Conservation (phyloP, 768 basidiomycete species). For the Termitomyces eurrhizus region DNA sequence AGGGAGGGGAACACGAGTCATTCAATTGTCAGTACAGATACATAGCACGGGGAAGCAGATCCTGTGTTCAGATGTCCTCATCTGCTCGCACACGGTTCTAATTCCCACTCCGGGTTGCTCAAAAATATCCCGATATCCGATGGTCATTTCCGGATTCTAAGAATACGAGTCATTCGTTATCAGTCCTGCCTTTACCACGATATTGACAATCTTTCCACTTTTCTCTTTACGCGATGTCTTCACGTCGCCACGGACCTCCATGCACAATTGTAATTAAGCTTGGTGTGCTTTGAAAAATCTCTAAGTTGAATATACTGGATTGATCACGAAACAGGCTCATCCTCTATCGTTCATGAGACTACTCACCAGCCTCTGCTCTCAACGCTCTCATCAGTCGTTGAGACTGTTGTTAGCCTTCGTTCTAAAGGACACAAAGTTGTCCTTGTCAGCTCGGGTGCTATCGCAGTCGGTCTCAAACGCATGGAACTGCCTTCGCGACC, state of each 20-base stretch:
- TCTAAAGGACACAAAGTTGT: conserved; percentile 89
- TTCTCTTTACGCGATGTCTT: conserved; percentile 13
- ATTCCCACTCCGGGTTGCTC: too few species aligned
- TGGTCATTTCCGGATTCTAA: not conserved
- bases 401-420: conserved; percentile 79
- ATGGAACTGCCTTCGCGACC: conserved; percentile 82
- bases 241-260: conserved; percentile 28
- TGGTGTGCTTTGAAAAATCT: conserved; percentile 37
- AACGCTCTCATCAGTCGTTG: conserved; percentile 87
- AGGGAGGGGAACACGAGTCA: too few species aligned
- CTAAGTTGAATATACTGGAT: not conserved
- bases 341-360: conserved; percentile 93
- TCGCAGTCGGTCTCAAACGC: conserved; percentile 88
- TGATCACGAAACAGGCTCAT: conserved; percentile 58
- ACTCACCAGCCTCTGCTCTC: conserved; percentile 92
- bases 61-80: too few species aligned
- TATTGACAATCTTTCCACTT: not conserved
- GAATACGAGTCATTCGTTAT: not conserved
- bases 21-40: too few species aligned
- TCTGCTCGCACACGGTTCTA: too few species aligned
- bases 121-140: not conserved
- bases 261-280: conserved; percentile 86
- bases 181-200: not conserved
- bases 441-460: conserved; percentile 96
- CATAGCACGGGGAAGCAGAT: too few species aligned